Conservation (phyloP, 208 protist genomes). For the Strigomonas galati region DNA sequence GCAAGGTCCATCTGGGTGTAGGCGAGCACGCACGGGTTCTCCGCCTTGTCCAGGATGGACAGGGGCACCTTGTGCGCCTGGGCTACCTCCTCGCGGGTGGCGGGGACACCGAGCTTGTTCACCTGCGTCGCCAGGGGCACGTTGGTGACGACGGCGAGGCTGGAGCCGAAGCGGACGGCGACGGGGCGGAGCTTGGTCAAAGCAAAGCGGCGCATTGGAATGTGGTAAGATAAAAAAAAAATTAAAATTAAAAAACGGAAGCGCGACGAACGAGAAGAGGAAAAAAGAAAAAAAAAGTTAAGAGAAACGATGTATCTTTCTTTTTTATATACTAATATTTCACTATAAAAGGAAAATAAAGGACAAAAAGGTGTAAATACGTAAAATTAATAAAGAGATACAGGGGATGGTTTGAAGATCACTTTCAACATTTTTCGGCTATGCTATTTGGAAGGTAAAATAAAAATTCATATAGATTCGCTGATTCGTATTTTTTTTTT, state of each 20-base stretch:
- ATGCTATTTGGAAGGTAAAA: too few relatives aligned
- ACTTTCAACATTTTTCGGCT: too few relatives aligned
- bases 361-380: not conserved
- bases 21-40: conserved; percentile 42
- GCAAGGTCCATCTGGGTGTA: conserved; percentile 74
- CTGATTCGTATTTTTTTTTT: too few relatives aligned
- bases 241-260: conserved; percentile 13
- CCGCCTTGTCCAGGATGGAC: conserved; percentile 42
- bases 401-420: too few relatives aligned
- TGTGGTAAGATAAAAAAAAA: conserved; percentile 3
- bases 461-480: too few relatives aligned
- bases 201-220: conserved; percentile 25
- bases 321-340: not conserved
- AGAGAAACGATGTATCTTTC: conserved; percentile 1
- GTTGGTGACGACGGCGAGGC: conserved; percentile 49
- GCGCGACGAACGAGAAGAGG: conserved; percentile 18
- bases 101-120: conserved; percentile 45
- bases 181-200: not conserved
- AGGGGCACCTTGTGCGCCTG: conserved; percentile 47
- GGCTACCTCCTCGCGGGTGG: conserved; percentile 46
- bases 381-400: not conserved
- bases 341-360: conserved; percentile 12
- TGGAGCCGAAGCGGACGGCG: conserved; percentile 25
- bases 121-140: conserved; percentile 21
- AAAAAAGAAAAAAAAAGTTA: conserved; percentile 5